Base-by-base conservation (phyloP, 768 basidiomycete genomes). In the Mycena maculata region DNA sequence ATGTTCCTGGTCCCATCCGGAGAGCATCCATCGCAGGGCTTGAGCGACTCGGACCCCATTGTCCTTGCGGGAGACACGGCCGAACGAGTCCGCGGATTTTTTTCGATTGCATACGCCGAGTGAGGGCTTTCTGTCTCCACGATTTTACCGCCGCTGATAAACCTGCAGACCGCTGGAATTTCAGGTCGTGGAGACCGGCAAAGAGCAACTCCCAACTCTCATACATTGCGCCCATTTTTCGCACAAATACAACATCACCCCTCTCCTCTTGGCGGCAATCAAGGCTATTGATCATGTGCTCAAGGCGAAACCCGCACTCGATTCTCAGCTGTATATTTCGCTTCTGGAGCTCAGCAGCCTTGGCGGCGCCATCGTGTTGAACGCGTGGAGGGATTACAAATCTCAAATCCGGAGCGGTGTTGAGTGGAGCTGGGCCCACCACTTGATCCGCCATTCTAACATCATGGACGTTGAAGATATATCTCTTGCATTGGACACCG, bases 181-280 rank as follows among this genome's bases (percentile, higher is more conserved):
- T 11, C 38, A 55, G 11, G 39, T 42, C 30, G 28, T 18, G 27
- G 28, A 45, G 9, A 33, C 44, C 4, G 23, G 12, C 9, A 23
- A 7, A 9, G 28, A 58, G 20, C 56, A 58, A 31, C 27, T 58
- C 2, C 42, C 28, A 6, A 31, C 42, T 4, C 30, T 58, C 28
- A 45, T 45, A 12, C 42, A 58, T 23, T 58, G 56, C 30, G 56
- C 56, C 30, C 56, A 47, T 23, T 58, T 58, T 11, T 31, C 56
- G 4, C 56, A 58, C 41, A 58, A 58, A 33, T 58, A 58, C 20
- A 45, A 45, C 22, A 44, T 58, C n/a, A 36, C 28, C 30, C 56
- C 56, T 10, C 56, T 58, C 27, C 18, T 47, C 3, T 5, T 45
- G 28, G 56, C 56, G 2, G 25, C 39, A 2, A n/a, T 58, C 13